Base-by-base conservation (phyloP, 371 early-diverging fungal species). In the Dichotomocladium elegans region DNA sequence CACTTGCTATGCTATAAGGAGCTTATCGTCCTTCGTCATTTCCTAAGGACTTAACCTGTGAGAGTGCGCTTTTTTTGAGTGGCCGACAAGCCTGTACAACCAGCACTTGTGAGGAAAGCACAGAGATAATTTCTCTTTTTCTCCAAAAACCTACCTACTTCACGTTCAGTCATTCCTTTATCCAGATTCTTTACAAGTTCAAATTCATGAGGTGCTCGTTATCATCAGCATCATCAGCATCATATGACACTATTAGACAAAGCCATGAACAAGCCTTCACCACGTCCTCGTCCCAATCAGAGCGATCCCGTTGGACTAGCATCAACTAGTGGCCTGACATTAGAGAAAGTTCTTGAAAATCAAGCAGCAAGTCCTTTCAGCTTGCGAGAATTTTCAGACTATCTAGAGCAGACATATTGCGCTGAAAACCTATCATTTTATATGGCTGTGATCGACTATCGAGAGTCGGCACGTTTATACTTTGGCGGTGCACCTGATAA, bases 391-490 rank as follows among this genome's bases (percentile, higher is more conserved):
- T 72, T 72, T 44, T 51, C 62, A 1, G 58, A 64, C 3, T 72
- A 72, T 31, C 47, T 72, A 4, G 61, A 64, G 35, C 47, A 54
- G 31, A 66, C 64, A 1, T 72, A 72, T 35, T 72, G 69, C 42
- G 14, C 57, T 2, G 73, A 72, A 41, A 72, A 72, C 40, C 50
- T 72, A 5, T 40, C 63, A 1, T 72, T 72, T 21, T 72, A 66
- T 43, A 42, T 63, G 55, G 67, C 71, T 10, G 67, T 66, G 17
- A 51, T 37, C 2, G 60, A 58, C n/a, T 70, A 70, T 24, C 46
- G 47, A 40, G 49, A 45, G 15, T 47, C 48, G 4, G 61, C 61
- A 9, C 43, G 53, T 25, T 34, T 53, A 3, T 55, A 51, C 28
- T 64, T 61, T 56, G 61, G 61, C 9, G 28, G 42, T 37, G 30